Conservation (phyloP, 208 protist genomes). For the Acanthamoeba pearcei region DNA sequence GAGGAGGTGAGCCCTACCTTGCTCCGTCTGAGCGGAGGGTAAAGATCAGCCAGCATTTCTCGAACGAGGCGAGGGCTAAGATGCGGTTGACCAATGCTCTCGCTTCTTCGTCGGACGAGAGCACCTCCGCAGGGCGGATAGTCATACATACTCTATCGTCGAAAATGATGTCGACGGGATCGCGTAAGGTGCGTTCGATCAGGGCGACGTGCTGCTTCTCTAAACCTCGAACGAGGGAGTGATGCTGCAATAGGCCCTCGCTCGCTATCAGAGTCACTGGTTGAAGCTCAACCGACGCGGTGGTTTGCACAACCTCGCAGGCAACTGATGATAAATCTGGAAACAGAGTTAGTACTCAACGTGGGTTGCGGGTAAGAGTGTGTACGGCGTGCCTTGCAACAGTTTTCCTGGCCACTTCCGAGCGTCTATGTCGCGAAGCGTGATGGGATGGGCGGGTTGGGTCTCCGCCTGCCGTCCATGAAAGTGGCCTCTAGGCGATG, state of each 20-base stretch:
- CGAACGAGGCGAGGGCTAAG: not conserved
- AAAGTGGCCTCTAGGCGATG: not conserved
- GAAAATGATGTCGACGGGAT: not conserved
- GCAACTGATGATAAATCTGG: not conserved
- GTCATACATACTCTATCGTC: slow-evolving; percentile 29
- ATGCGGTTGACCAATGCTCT: not conserved
- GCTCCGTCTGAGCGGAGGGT: not conserved
- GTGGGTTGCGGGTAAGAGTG: not conserved
- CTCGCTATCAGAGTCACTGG: not conserved
- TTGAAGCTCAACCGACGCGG: not conserved
- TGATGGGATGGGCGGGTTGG: not conserved
- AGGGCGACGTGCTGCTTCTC: slow-evolving; percentile 24
- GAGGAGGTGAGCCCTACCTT: not conserved
- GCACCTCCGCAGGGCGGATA: not conserved
- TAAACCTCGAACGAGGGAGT: not conserved
- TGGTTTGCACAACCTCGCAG: not conserved
- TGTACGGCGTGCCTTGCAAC: not conserved
- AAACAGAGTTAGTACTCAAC: not conserved
- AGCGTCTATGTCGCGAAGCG: not conserved
- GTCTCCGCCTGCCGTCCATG: not conserved
- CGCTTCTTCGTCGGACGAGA: not conserved
- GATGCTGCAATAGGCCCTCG: not conserved
- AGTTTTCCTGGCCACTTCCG: not conserved
- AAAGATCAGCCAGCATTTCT: not conserved
- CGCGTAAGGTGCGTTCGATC: not conserved